These are phyloP conservation scores for Fusarium begoniae DNA, from an alignment of 2,329 filamentous ascomycete species.

Conservation along the genomic window DNA sequence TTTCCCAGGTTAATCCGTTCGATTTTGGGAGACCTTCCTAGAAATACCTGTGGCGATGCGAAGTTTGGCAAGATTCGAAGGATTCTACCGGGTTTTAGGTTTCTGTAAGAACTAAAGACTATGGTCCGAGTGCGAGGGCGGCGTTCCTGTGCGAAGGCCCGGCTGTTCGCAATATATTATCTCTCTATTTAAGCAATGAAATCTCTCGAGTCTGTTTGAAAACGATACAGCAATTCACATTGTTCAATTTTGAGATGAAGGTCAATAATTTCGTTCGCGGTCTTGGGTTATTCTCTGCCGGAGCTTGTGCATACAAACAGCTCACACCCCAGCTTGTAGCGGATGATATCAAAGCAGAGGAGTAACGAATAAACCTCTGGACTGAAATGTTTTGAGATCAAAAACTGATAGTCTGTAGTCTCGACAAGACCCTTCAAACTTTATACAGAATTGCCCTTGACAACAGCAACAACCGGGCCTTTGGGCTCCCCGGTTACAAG, in stretches of 20 bases:
- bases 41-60: background rate
- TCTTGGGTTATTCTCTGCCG: background rate
- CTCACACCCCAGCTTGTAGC: slow-evolving; percentile 13
- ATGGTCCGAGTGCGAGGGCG: background rate
- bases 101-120: background rate
- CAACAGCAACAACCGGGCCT: slow-evolving; percentile 15
- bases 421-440: background rate
- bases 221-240: background rate
- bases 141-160: background rate
- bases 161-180: background rate
- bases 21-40: background rate
- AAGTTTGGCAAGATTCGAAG: background rate
- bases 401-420: background rate
- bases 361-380: background rate
- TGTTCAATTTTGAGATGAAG: background rate
- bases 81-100: background rate
- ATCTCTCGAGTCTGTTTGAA: too few relatives aligned
- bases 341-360: slow-evolving; percentile 10
- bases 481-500: slow-evolving; percentile 26
- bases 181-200: background rate
- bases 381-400: rapidly evolving
- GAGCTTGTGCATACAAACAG: background rate
- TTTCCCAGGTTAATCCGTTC: background rate
- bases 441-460: slow-evolving; percentile 16
- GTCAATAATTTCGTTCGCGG: background rate